Evolutionary conservation across 2,329 filamentous ascomycete species (phyloP), one percentile per base, ranked within the genome.

Genomic region (Chaetomium sp.): DNA sequence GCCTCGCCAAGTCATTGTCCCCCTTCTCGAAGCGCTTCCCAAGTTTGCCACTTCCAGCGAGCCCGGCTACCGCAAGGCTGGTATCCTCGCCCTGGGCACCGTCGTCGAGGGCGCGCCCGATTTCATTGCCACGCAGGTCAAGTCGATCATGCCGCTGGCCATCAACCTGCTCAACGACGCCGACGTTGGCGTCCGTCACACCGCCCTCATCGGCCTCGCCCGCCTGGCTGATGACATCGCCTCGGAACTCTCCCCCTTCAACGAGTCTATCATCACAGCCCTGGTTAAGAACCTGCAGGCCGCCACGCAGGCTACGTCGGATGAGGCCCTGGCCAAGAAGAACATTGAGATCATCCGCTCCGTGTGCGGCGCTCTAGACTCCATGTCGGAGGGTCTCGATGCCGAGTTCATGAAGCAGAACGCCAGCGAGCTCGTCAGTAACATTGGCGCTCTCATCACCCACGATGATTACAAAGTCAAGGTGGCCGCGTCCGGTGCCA

Each of bases 51-150:
- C 81, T 64, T 86, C 84, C 68, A 73, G 79, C 57, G 81, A 95
- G 67, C 81, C 91, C 38, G 85, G 89, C 65, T 87, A 88, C 74
- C 86, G 92, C 58, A 88, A 92, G 72, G 91, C 92, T 53, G 91
- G 89, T 72, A 94, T 97, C 68, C 80, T 97, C 60, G 87, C 92
- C 49, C 81, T 99, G 5, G 92, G 92, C 57, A 95, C 92, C 77
- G 92, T 89, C 65, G 92, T 96, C 52, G 94, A 97, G 77, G 94
- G 94, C 65, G 92, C 94, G 35, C 94, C 94, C 12, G 94, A 99
- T 71, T 99, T 97, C 73, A 91, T 97, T 67, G 90, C 89, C 61
- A 96, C 91, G 19, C 94, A 99, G 73, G 82, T 97, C 60, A 80
- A 87, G 67, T 82, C 87, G 62, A 87, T 97, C 62, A 83, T 97